Evolutionary conservation across 2,329 filamentous ascomycete species (phyloP), one percentile per base, ranked within the genome.

Genomic region (Penicillium sp.): DNA sequence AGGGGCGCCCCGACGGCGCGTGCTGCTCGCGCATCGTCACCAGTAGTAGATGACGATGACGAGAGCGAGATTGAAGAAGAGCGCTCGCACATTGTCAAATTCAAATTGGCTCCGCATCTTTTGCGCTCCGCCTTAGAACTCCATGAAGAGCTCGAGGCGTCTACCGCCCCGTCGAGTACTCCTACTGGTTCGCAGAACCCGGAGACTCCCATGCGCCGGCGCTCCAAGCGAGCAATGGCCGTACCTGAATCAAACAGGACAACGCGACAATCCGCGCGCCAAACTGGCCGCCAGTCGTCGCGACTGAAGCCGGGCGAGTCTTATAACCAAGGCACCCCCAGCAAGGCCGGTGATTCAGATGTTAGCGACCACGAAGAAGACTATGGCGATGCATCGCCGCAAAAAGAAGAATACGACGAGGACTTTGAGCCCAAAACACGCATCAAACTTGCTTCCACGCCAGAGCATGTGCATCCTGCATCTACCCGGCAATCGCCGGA

Each of bases 241-340:
- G 62, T 61, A 15, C 63, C 68, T 36, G 69, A 72, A 52, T 67
- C 65, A 3, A 68, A 65, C 12, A 58, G 65, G 34, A 66, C 68
- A 21, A 70, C 69, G 17, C 65, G 71, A 36, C 65, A 68, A 52
- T 73, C 71, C 12, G 63, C 69, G 26, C 66, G 71, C 36, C 65
- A 68, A 51, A 73, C 71, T 12, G 64, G 68, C 30, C 39, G 39
- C 10, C 39, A 42, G n/a, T 30, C 39, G 2, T 42, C 39, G 8
- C 65, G 70, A 50, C 53, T 70, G 12, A 69, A 64, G 51, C 57
- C 62, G 5, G 59, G 60, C 30, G 52, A 48, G 18, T 54, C 61
- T 24, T 46, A 55, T n/a, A 60, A 65, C 17, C 56, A 62, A 29
- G 56, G 39, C 12, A 46, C 52, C 3, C 37, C 59, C 4, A 55